Evolutionary conservation across 305 asterid genomes (phyloP).

Genomic region (Fraxinus xanthoxyloides): DNA sequence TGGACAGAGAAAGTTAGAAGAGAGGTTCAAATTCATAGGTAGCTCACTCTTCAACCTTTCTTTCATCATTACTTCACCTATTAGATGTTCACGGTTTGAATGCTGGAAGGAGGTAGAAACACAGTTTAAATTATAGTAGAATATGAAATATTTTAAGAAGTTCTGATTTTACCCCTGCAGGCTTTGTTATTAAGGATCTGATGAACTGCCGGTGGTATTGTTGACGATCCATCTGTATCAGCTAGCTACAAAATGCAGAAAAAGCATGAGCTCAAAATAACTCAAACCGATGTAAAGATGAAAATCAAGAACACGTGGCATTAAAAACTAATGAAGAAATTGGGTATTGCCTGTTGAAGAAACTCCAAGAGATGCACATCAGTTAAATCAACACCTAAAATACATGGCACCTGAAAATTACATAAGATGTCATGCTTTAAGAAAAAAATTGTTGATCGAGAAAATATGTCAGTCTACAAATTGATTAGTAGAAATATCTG

Average conservation of each 20-base stretch:
- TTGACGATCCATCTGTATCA: conserved; percentile 96
- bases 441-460: not conserved
- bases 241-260: conserved; percentile 54
- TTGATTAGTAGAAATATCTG: not conserved
- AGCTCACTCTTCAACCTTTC: not conserved
- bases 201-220: conserved; percentile 79
- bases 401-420: conserved; percentile 78
- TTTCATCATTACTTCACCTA: not conserved
- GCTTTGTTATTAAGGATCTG: conserved; percentile 84
- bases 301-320: not conserved
- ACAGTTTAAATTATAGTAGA: not conserved
- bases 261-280: conserved; percentile 9
- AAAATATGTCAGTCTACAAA: not conserved
- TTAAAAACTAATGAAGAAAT: not conserved
- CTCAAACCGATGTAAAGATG: conserved; percentile 7
- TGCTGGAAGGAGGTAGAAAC: not conserved
- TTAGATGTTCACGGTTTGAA: not conserved
- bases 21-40: not conserved
- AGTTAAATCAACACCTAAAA: conserved; percentile 72
- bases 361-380: conserved; percentile 81
- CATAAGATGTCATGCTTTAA: conserved; percentile 1
- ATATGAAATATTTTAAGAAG: conserved; percentile 5
- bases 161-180: conserved; percentile 72
- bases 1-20: conserved; percentile 5
- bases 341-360: conserved; percentile 73